Percentiles rank a stretch among this genome's conserved stretches.
Evolutionary conservation across 345 rosid genomes (phyloP).

Genomic region (Salix brachista): DNA sequence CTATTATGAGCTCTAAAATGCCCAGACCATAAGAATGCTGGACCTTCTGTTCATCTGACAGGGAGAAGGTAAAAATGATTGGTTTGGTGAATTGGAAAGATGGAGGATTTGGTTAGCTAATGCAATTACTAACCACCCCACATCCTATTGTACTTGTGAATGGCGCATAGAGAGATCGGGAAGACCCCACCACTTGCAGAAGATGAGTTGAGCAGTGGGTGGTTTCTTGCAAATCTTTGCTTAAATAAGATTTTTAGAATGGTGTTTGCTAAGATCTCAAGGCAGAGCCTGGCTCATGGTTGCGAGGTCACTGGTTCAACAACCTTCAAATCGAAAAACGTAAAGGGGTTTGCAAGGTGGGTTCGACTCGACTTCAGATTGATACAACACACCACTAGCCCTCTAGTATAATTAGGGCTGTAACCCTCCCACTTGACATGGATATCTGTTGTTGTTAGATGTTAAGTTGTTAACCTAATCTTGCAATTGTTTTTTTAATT

Average conservation of each 20-base stretch:
- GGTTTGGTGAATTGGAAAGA: background rate
- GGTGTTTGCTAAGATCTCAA: background rate
- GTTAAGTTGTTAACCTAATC: conserved; percentile 2
- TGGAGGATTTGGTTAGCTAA: background rate
- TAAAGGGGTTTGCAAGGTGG: background rate
- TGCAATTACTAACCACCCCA: background rate
- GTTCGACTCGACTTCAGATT: conserved; percentile 10
- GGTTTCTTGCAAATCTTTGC: background rate
- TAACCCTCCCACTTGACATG: no score
- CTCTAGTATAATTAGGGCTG: background rate
- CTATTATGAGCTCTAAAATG: conserved; percentile 14
- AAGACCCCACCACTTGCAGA: background rate
- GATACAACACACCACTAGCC: no score
- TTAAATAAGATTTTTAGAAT: background rate
- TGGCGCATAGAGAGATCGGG: background rate
- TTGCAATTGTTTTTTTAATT: background rate
- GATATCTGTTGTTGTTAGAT: background rate
- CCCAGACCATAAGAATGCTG: background rate
- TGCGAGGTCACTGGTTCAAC: conserved; percentile 17
- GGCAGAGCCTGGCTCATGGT: conserved; percentile 2
- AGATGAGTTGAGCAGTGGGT: background rate
- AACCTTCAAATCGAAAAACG: conserved; percentile 1
- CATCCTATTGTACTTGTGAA: background rate
- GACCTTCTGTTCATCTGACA: background rate
- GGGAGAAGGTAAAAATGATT: conserved; percentile 12